Percentiles rank a stretch among this genome's conserved stretches.
These are phyloP conservation scores for Silene noctiflora DNA, from an alignment of 179 eudicot genomes.

Conservation along the genomic window DNA sequence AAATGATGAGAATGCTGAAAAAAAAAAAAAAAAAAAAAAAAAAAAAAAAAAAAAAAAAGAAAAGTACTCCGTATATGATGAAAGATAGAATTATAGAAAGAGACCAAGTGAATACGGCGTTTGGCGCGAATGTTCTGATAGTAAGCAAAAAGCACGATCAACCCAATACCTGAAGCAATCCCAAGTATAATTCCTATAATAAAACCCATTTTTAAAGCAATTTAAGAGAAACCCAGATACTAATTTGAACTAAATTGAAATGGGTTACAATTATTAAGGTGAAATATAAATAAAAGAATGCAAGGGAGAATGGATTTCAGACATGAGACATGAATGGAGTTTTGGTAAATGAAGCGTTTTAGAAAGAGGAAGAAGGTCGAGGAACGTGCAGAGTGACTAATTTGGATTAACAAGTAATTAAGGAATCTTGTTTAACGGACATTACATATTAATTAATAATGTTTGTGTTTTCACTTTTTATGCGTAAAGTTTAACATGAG, in stretches of 20 bases:
- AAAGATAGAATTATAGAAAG: neutral
- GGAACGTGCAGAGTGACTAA: neutral
- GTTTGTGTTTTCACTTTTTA: too few relatives aligned
- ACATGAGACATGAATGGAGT: too few relatives aligned
- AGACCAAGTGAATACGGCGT: constrained; percentile 61
- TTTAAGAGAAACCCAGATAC: constrained; percentile 16
- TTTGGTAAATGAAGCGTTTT: neutral
- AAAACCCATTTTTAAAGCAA: constrained; percentile 22
- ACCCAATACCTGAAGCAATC: constrained; percentile 46
- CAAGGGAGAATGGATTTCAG: constrained; percentile 12
- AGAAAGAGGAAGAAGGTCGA: constrained; percentile 8
- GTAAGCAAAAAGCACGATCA: constrained; percentile 52
- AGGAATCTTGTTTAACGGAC: neutral
- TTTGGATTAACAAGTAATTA: neutral
- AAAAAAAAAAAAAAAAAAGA: too few relatives aligned
- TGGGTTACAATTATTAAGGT: constrained; percentile 24
- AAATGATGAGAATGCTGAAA: neutral
- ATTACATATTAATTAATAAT: too few relatives aligned
- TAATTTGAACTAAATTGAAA: constrained; percentile 20
- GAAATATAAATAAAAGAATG: neutral
- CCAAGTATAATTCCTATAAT: constrained; percentile 47
- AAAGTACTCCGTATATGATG: neutral
- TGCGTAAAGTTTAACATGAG: too few relatives aligned
- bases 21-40: too few relatives aligned
- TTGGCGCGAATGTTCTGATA: constrained; percentile 51